Conservation (phyloP, 768 basidiomycete genomes). For the Saitozyma podzolica region DNA sequence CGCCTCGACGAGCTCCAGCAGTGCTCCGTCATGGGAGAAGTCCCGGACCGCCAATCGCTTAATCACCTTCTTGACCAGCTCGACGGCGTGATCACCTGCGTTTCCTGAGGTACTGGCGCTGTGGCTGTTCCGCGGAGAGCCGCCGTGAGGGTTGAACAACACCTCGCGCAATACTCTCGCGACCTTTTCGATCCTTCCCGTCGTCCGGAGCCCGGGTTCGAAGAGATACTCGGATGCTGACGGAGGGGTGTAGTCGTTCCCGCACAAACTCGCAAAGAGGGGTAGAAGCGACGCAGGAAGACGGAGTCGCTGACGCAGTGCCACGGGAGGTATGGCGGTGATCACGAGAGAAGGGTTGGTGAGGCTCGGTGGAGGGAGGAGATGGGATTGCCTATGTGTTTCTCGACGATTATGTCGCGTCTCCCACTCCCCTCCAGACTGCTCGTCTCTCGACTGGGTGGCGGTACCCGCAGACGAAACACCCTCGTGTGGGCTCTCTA, state of each 20-base stretch:
- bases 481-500: slow-evolving; percentile 26
- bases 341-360: slow-evolving; percentile 34
- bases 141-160: slow-evolving; percentile 12
- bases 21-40: slow-evolving; percentile 28
- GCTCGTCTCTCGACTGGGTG: neutral
- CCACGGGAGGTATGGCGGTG: slow-evolving; percentile 28
- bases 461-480: neutral
- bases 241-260: slow-evolving; percentile 48
- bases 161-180: slow-evolving; percentile 46
- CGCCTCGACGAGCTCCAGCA: slow-evolving; percentile 35
- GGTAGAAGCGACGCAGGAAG: slow-evolving; percentile 44
- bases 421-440: neutral
- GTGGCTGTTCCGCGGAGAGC: neutral
- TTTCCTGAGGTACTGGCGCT: slow-evolving; percentile 8
- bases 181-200: slow-evolving; percentile 44
- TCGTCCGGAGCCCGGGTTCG: slow-evolving; percentile 19
- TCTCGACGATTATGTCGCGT: neutral
- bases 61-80: slow-evolving; percentile 38
- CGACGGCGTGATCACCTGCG: slow-evolving; percentile 45
- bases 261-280: slow-evolving; percentile 44
- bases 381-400: slow-evolving; percentile 3
- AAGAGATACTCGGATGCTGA: slow-evolving; percentile 31
- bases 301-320: slow-evolving; percentile 40
- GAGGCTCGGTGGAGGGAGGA: slow-evolving; percentile 23
- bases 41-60: slow-evolving; percentile 33